Evolutionary conservation across 306 rosid species (phyloP), one percentile per base, ranked within the genome.

Genomic region (Pachyrhizus erosus): DNA sequence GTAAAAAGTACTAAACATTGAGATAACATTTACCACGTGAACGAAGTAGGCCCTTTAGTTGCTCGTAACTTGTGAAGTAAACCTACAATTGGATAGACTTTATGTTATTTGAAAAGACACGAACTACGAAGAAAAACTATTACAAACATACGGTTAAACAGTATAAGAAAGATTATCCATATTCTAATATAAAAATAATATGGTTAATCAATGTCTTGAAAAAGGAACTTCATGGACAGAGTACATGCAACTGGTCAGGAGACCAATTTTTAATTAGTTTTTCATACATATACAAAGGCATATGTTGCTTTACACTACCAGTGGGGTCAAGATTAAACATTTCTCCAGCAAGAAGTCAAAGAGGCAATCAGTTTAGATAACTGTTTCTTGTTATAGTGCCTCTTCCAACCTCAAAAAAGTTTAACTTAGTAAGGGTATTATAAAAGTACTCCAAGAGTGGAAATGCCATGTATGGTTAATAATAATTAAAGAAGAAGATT

Each of bases 1-100:
- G 54, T n/a, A 37, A 34, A 51, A 40, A 48, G 69, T 29, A 67
- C 81, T 51, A 58, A 70, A 17, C 74, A 73, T 23, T 21, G 8
- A 11, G 58, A 82, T 75, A 84, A 79, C 18, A 87, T 91, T 79
- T 84, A 96, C 99, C 94, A 37, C 43, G 88, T 80, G 96, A 85
- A 15, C 89, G 94, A 21, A 93, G 93, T 77, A 81, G 77, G 82
- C 92, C 80, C 86, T 96, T 96, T 76, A 93, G 87, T 72, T 87
- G 97, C 85, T 91, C 97, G 73, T 96, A 96, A 79, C 87, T 91
- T 87, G 99, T 71, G 89, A 96, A 96, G 90, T 96, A 96, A 68
- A 96, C 98, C 98, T 96, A 73, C 78, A 87, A 70, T 82, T n/a
- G 70, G 77, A 84, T 79, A 14, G 77, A 65, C 42, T 11, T 42